phyloP scores from a whole-genome alignment of 495 filamentous ascomycete genomes.

The Penicillium goetzii region DNA sequence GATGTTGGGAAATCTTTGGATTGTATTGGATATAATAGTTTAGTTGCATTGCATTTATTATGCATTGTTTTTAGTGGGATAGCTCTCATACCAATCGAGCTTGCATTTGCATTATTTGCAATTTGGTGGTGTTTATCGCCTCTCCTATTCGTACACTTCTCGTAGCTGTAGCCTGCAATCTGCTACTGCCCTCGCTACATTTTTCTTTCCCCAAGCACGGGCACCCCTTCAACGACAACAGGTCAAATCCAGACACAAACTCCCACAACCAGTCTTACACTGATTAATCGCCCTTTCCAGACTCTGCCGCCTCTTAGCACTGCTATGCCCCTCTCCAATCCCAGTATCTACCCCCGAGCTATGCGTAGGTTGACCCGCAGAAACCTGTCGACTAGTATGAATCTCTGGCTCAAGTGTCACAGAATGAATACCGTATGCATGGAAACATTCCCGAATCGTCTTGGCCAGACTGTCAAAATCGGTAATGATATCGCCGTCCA shows the following conservation, averaged over 20 bases:
- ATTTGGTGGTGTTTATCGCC: not conserved
- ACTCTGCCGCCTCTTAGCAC: not conserved
- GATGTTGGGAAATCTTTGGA: not conserved
- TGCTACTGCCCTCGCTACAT: not conserved
- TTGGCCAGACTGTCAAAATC: slow-evolving; percentile 42
- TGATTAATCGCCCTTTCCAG: slow-evolving; percentile 8
- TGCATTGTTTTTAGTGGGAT: slow-evolving; percentile 4
- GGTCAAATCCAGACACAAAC: slow-evolving; percentile 18
- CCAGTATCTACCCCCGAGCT: not conserved
- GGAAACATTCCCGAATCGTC: slow-evolving; percentile 48
- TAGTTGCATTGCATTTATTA: slow-evolving; percentile 3
- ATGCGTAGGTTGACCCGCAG: not conserved
- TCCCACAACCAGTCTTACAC: slow-evolving; percentile 19
- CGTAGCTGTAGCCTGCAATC: not conserved
- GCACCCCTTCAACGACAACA: slow-evolving; percentile 12
- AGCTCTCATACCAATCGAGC: slow-evolving; percentile 5
- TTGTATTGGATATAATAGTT: slow-evolving; percentile 11
- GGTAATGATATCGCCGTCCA: slow-evolving; percentile 29
- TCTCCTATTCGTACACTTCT: not conserved
- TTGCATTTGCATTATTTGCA: slow-evolving; percentile 12
- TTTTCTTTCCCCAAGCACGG: not conserved
- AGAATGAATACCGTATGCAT: slow-evolving; percentile 52
- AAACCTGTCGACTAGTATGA: not conserved
- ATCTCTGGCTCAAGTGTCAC: slow-evolving; percentile 54
- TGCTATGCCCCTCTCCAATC: not conserved